Evolutionary conservation across 306 rosid species (phyloP), one percentile per base, ranked within the genome.

Genomic region (Prunus salicina): DNA sequence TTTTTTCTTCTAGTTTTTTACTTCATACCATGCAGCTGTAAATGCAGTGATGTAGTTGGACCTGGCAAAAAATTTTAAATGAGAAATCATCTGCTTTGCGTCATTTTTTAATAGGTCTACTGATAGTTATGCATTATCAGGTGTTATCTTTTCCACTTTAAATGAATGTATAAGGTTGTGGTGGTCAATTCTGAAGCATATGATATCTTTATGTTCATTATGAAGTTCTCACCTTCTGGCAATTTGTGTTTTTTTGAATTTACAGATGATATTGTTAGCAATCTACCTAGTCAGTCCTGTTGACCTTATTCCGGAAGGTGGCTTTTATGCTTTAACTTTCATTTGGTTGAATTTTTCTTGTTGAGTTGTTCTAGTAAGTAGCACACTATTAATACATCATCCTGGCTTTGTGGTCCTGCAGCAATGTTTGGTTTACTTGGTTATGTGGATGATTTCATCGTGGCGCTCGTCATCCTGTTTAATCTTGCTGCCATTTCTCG

Each of bases 221-320:
- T 27, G 6, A 38, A 53, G 43, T 67, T 52, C 61, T 53, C 12
- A 41, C 72, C 5, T 38, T 28, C 10, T 14, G 9, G 27, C 3
- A 8, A 3, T 38, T 53, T 34, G 32, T 41, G 25, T 22, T 22
- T 56, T 55, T 13, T 18, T 32, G 47, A 65, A 28, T 79, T 20
- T 83, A 32, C 93, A 95, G 98, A 86, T 79, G 90, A 51, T 87
- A 62, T 72, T 83, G 27, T 86, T 91, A 83, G 80, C 67, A 52
- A 56, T 84, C 73, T 95, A 95, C 76, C 25, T 91, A 68, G 0
- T 95, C 79, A 95, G 97, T 63, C 98, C 98, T 3, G 87, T 92
- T 46, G 98, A 95, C 86, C 60, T 95, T 79, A 90, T 95, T 82
- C 98, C 98, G 0, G 98, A 95, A 95, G 98, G 98, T 94, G 96